A percentile compares a stretch with the other conserved stretches of the same genome.
These are phyloP conservation scores for Tricholoma sp. DNA, from an alignment of 768 basidiomycete species.

Conservation along the genomic window DNA sequence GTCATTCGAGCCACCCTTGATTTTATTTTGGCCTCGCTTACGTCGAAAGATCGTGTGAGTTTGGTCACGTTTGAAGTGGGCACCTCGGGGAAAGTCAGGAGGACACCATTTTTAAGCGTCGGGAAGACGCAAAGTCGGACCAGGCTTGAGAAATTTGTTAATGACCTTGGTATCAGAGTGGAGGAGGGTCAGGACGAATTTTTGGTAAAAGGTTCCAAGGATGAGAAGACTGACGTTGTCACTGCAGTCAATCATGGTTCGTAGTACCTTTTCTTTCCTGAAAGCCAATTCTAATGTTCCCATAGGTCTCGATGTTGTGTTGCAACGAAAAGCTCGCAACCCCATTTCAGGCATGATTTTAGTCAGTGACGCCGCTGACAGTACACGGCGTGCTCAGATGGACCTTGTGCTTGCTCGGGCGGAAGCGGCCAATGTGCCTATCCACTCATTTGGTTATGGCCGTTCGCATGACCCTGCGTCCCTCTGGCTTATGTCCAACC, in stretches of 20 bases:
- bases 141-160: conserved; percentile 74
- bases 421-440: conserved; percentile 94
- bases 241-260: conserved; percentile 95
- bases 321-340: conserved; percentile 92
- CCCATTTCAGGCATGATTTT: conserved; percentile 88
- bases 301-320: conserved; percentile 82
- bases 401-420: conserved; percentile 95
- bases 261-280: conserved; percentile 10
- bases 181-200: conserved; percentile 45
- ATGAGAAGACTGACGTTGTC: conserved; percentile 96
- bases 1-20: conserved; percentile 87
- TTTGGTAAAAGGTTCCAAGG: conserved; percentile 68
- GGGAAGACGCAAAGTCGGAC: conserved; percentile 64
- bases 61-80: conserved; percentile 94
- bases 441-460: conserved; percentile 96
- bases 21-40: conserved; percentile 75
- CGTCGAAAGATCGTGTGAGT: conserved; percentile 75
- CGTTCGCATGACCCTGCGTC: conserved; percentile 96
- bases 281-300: conserved; percentile 1
- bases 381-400: conserved; percentile 93
- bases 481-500: conserved; percentile 98
- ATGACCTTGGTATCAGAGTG: conserved; percentile 49
- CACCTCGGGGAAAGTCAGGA: conserved; percentile 71
- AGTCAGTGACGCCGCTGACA: conserved; percentile 89
- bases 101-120: conserved; percentile 86